Conservation (phyloP, 1,284 basidiomycete species). For the Ustilago sp. region DNA sequence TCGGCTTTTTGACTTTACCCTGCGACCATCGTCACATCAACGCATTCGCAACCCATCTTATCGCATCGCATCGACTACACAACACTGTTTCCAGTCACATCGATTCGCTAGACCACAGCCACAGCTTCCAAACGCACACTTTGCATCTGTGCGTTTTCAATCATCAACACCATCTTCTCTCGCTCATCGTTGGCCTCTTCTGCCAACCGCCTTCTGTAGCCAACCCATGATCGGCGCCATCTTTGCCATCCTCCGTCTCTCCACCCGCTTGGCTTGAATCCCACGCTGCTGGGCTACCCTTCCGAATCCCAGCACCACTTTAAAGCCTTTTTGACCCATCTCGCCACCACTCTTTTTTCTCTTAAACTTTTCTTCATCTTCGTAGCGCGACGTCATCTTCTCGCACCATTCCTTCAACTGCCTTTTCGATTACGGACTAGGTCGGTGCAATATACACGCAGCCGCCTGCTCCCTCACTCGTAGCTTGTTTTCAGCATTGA, state of each 20-base stretch:
- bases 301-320: conserved; percentile 46
- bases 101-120: neutral
- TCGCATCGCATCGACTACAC: neutral
- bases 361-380: neutral
- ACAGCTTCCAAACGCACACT: conserved; percentile 2
- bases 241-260: conserved; percentile 44
- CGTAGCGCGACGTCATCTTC: neutral
- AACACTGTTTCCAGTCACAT: neutral
- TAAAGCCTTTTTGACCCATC: conserved; percentile 48
- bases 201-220: conserved; percentile 49
- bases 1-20: conserved; percentile 3
- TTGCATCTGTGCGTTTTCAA: neutral
- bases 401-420: neutral
- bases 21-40: neutral
- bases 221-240: conserved; percentile 53
- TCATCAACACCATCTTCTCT: neutral
- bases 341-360: conserved; percentile 4
- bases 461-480: conserved; percentile 5
- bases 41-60: neutral
- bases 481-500: neutral
- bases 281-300: conserved; percentile 42
- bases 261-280: conserved; percentile 52
- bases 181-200: conserved; percentile 29
- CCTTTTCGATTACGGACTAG: neutral
- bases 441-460: conserved; percentile 26